Evolutionary conservation across 176 grass and related monocot genomes (phyloP), one percentile per base, ranked within the genome.

Genomic region (sorghum (Sorghum bicolor)): DNA sequence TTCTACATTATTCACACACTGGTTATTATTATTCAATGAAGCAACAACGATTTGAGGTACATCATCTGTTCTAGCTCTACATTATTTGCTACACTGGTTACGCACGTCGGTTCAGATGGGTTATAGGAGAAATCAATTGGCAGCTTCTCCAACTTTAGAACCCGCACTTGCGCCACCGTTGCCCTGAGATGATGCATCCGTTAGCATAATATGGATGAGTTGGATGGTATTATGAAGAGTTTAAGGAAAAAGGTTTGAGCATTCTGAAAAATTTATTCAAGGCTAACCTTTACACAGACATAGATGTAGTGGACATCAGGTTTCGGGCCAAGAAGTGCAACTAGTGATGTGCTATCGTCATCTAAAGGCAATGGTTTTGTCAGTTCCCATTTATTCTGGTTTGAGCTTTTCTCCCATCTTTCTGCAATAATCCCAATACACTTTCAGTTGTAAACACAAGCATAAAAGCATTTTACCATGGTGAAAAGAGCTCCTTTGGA

Each of bases 251-350:
- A 20, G 5, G 28, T 77, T 30, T 7, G 22, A 57, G 16, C 45
- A 72, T 63, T 64, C 40, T 70, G 41, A 44, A 2, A 61, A 34
- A 15, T 17, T 17, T 13, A 74, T 47, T 76, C 26, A 19, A 1
- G 36, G 11, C 83, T 67, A 66, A 94, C 96, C 96, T 98, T 98
- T 79, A 85, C 88, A 84, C 93, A 95, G 66, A 94, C 89, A 74
- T 98, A 98, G 67, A 98, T 95, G 72, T 95, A 98, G 81, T 95
- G 93, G 61, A 98, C 89, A 48, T 98, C 96, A 41, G 93, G 93
- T 91, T 98, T 92, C 2, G 85, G 75, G 53, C 96, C 91, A 25
- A 98, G 91, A 81, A 90, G 24, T 77, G 62, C 64, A 65, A 84
- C 43, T 48, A 92, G 5, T 13, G 91, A 93, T 62, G 71, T 73